Conservation (phyloP, 192 early-diverging fungal species). For the Backusella psychrophila region DNA sequence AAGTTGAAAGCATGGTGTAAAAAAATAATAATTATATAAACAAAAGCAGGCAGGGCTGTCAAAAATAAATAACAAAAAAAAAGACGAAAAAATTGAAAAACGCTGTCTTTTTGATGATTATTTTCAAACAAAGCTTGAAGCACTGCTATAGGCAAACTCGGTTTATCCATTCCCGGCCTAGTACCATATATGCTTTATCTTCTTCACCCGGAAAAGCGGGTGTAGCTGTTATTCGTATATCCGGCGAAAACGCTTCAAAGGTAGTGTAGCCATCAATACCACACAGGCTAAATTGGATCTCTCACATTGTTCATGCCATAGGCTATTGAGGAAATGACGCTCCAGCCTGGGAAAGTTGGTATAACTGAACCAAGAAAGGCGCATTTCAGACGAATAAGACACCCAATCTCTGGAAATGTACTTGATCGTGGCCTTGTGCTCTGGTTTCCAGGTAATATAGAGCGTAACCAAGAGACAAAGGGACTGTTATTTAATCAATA, state of each 20-base stretch:
- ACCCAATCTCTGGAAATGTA: constrained; percentile 39
- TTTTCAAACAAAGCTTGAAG: not conserved
- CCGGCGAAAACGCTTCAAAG: constrained; percentile 52
- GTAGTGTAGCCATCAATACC: constrained; percentile 33
- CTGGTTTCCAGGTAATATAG: constrained; percentile 52
- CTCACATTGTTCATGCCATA: not conserved
- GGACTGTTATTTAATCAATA: not conserved
- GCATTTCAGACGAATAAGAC: constrained; percentile 40
- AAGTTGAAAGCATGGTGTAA: not conserved
- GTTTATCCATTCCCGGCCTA: constrained; percentile 1
- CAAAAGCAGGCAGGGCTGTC: not conserved
- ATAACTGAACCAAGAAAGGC: constrained; percentile 45
- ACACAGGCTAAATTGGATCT: constrained; percentile 20
- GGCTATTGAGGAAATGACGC: constrained; percentile 33
- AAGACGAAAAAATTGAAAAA: not conserved
- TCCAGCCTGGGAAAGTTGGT: not conserved
- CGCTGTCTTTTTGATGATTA: not conserved
- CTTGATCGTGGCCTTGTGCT: constrained; percentile 61
- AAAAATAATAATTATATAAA: not conserved
- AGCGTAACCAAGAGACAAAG: not conserved
- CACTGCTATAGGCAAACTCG: not conserved
- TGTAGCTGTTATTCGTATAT: constrained; percentile 73
- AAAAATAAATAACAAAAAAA: constrained; percentile 5
- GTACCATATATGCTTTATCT: constrained; percentile 76
- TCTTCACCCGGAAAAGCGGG: constrained; percentile 74